Base-by-base conservation (phyloP, 2,329 filamentous ascomycete species). In the Fragosphaeria purpurea region DNA sequence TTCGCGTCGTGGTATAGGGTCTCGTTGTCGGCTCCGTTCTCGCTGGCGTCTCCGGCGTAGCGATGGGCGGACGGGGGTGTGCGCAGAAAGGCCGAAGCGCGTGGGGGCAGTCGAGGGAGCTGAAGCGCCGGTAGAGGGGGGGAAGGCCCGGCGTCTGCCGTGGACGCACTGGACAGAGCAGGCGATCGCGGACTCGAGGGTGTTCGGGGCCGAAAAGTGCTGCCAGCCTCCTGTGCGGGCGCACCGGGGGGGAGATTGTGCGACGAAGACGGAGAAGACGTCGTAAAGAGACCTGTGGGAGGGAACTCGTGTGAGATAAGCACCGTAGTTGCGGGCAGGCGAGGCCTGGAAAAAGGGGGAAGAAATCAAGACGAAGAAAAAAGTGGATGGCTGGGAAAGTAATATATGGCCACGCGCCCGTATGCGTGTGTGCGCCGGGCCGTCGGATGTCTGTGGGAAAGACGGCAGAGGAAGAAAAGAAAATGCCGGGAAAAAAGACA, bases 121-220 rank as follows among this genome's bases (percentile, higher is more conserved):
- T 72, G 77, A 10, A 84, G 74, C 52, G 77, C 69, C 54, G 79
- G 79, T 32, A 84, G 69, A 52, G 75, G 65, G 44, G 79, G 80
- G 40, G 79, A 82, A 51, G 72, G 75, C 59, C 69, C 71, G 60
- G 70, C 74, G 72, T 79, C 77, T 47, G 77, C 76, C 41, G 80
- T 84, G 41, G 80, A 83, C 44, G 76, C 71, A 53, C 73, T 76
- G 50, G 80, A 84, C 52, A 83, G 70, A 48, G 80, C 73, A 52
- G 80, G 79, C 48, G 79, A 83, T 50, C 62, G 65, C 54, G 72
- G 70, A n/a, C 32, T 52, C 46, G 69, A 56, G 50, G 64, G 65
- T 49, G 61, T 61, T 56, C 59, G 54, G 54, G 62, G 62, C 62
- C 62, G 63, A 60, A 61, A 60, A 56, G 64, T 61, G 65, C 64